Percentiles rank a stretch among this genome's conserved stretches.
Evolutionary conservation across 768 basidiomycete species (phyloP).

Genomic region (Trametes sanguinea): DNA sequence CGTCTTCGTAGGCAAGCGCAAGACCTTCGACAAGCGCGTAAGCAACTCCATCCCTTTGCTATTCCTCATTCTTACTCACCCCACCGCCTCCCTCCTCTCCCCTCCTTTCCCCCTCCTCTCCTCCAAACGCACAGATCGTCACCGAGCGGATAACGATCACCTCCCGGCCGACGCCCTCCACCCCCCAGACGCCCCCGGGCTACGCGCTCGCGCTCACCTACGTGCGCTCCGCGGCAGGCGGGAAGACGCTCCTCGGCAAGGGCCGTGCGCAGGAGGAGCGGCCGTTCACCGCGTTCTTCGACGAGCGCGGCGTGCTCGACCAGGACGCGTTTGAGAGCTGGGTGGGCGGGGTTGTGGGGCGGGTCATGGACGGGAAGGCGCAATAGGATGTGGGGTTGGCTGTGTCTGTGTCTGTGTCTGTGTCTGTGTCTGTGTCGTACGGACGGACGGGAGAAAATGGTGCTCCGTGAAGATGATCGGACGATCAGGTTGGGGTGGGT

Average conservation of each 20-base stretch:
- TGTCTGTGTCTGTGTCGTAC: no score
- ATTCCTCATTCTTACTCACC: no score
- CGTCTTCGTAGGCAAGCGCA: conserved; percentile 87
- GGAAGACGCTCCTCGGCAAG: conserved; percentile 81
- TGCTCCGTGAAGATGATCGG: no score
- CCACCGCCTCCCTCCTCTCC: not conserved
- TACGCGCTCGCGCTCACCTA: conserved; percentile 72
- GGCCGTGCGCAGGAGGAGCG: conserved; percentile 59
- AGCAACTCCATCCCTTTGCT: conserved; percentile 28
- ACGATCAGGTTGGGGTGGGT: no score
- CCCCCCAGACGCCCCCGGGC: conserved; percentile 54
- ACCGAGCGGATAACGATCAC: conserved; percentile 85
- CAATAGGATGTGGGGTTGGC: conserved; percentile 25
- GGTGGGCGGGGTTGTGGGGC: conserved; percentile 74
- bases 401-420: no score
- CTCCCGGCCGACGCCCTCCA: conserved; percentile 63
- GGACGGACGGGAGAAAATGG: no score
- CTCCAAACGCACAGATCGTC: conserved; percentile 63
- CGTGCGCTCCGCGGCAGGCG: conserved; percentile 78
- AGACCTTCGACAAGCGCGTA: conserved; percentile 86
- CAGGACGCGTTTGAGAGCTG: conserved; percentile 75
- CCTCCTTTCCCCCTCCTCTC: not conserved
- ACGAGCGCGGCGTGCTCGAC: conserved; percentile 77
- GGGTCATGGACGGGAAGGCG: conserved; percentile 69
- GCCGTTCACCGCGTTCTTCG: conserved; percentile 76